phyloP scores from a whole-genome alignment of 116 monocot genomes.

The Zostera marina region DNA sequence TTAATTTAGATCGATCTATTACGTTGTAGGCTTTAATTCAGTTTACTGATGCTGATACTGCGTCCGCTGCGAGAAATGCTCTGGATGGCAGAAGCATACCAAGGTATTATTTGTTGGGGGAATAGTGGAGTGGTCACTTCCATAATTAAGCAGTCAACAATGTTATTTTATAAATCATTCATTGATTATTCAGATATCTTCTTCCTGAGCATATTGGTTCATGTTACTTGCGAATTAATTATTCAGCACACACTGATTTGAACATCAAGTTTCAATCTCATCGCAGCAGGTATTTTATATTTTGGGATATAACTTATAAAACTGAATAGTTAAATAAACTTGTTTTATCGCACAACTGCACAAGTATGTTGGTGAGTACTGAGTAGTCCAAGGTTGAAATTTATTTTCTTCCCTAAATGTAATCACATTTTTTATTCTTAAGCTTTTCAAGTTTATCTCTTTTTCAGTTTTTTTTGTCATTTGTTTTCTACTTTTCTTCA shows the following conservation, averaged over 20 bases:
- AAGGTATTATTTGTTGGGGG: constrained; percentile 28
- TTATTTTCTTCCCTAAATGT: too few species aligned
- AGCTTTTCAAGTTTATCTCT: too few species aligned
- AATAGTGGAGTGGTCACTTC: too few species aligned
- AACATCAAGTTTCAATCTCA: constrained; percentile 97
- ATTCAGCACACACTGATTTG: constrained; percentile 84
- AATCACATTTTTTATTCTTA: too few species aligned
- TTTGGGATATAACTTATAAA: too few species aligned
- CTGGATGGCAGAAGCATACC: constrained; percentile 98
- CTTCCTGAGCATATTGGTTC: constrained; percentile 76
- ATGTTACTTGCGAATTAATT: constrained; percentile 76
- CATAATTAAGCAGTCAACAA: not conserved
- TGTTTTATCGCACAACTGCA: too few species aligned
- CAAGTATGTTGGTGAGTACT: too few species aligned
- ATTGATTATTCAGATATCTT: constrained; percentile 42
- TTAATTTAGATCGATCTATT: not conserved
- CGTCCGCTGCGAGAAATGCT: constrained; percentile 54
- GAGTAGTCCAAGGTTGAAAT: too few species aligned
- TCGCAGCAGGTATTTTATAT: constrained; percentile 58
- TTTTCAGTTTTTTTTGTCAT: too few species aligned
- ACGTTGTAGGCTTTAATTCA: constrained; percentile 71
- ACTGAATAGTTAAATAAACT: too few species aligned
- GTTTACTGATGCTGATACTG: constrained; percentile 67
- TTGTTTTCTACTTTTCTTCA: too few species aligned
- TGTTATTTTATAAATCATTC: not conserved